Evolutionary conservation across 2,329 filamentous ascomycete species (phyloP), one percentile per base, ranked within the genome.

Genomic region (Penicillium fuscoglaucum): DNA sequence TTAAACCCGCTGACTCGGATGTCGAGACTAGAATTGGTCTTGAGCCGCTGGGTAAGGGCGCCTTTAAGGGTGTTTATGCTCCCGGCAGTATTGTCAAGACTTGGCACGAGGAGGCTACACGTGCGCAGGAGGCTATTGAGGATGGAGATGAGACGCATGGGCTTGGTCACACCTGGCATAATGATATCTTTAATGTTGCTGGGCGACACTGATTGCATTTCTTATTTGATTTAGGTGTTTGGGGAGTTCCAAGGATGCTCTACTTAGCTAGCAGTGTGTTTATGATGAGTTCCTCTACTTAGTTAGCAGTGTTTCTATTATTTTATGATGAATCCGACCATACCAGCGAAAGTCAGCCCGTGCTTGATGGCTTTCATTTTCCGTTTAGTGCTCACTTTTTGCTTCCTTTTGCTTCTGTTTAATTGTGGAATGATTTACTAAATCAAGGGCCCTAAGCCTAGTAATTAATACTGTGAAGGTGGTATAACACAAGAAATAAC

Each of bases 51-150:
- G 78, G 82, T 17, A 78, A 80, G 63, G 84, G 85, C 31, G 81
- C 93, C 0, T 98, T 98, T 79, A 86, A 87, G 66, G 90, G 89
- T 4, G 84, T 91, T 1, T 97, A 96, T 76, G 88, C 93, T 0
- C 93, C 93, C 0, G 93, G 91, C 0, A 96, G 92, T 73, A 79
- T 97, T 28, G 90, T 95, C 52, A 92, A 90, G 76, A 75, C 96
- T n/a, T 96, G 91, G 91, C 85, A 93, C 64, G 88, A 92, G 63
- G 89, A 96, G 76, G 91, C 86, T 0, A 76, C 80, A 24, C 80
- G 82, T 61, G 91, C 90, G 0, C 82, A 82, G 21, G 90, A 96
- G 74, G 82, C 86, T 41, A 85, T 96, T 39, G 86, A 93, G 63
- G 89, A 93, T 63, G 72, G 72, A 6, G 87, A 87, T 69, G 84